Conservation (phyloP, 108 stramenopile species). For the Skeletonema potamos region DNA sequence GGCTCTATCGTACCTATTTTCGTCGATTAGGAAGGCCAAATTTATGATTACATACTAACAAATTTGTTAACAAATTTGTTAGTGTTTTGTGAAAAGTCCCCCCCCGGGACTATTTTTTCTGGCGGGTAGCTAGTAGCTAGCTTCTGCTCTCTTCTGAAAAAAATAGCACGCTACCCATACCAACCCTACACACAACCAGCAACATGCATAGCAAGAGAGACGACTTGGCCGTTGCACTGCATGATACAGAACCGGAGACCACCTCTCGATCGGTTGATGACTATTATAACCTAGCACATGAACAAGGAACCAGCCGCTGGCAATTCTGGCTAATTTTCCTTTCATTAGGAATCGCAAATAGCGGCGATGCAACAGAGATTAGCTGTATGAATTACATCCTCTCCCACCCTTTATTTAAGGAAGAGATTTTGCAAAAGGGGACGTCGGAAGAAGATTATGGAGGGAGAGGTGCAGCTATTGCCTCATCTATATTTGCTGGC, state of each 20-base stretch:
- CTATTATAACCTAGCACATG: conserved; percentile 2
- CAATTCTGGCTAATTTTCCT: conserved; percentile 9
- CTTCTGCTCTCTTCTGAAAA: too few relatives aligned
- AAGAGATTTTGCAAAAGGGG: not conserved
- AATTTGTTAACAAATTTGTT: too few relatives aligned
- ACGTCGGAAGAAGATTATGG: not conserved
- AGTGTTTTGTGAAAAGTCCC: too few relatives aligned
- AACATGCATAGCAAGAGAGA: not conserved
- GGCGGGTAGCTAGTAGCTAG: too few relatives aligned
- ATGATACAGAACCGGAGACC: not conserved
- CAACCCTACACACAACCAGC: too few relatives aligned
- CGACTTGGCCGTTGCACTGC: not conserved
- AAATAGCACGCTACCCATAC: too few relatives aligned
- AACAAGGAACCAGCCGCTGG: conserved; percentile 6
- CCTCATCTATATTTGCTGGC: conserved; percentile 9
- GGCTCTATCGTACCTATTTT: too few relatives aligned
- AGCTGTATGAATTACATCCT: conserved; percentile 16
- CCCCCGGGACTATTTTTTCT: too few relatives aligned
- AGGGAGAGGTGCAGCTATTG: conserved; percentile 12
- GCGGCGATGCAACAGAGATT: conserved; percentile 9
- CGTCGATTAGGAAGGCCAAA: too few relatives aligned
- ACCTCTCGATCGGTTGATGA: conserved; percentile 8
- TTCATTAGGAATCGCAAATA: conserved; percentile 5
- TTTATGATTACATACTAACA: too few relatives aligned
- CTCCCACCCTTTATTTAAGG: conserved; percentile 5